Evolutionary conservation across 306 rosid species (phyloP).

Genomic region (Sindora glabra): DNA sequence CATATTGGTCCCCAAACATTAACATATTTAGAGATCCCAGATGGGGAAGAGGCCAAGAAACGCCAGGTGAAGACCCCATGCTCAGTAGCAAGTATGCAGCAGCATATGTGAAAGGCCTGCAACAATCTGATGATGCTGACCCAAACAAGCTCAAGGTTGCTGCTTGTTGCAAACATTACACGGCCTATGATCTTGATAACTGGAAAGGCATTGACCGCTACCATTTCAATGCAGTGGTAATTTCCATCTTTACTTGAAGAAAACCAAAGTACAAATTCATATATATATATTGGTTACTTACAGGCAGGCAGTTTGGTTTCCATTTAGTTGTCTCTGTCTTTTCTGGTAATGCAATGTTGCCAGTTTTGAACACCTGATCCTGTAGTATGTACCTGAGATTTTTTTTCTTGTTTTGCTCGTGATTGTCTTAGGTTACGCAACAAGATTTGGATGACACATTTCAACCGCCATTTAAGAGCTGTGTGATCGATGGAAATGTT

Average conservation of each 20-base stretch:
- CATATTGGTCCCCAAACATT: constrained; percentile 91
- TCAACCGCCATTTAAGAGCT: constrained; percentile 94
- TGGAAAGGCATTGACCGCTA: constrained; percentile 81
- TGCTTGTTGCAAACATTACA: constrained; percentile 95
- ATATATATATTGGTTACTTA: too few species aligned
- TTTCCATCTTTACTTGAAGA: background rate
- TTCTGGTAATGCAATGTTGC: too few species aligned
- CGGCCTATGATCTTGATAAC: constrained; percentile 86
- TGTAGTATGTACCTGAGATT: too few species aligned
- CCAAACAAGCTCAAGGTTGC: constrained; percentile 79
- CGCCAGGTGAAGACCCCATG: constrained; percentile 94
- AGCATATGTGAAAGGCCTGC: constrained; percentile 71
- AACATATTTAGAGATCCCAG: constrained; percentile 97
- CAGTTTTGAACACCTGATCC: too few species aligned
- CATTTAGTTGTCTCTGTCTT: too few species aligned
- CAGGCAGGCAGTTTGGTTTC: too few species aligned
- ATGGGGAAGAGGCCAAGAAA: constrained; percentile 98
- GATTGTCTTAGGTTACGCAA: constrained; percentile 47
- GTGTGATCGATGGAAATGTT: constrained; percentile 94
- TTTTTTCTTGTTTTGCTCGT: background rate
- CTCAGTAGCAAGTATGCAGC: constrained; percentile 73
- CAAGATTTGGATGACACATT: constrained; percentile 94
- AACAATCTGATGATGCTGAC: constrained; percentile 54
- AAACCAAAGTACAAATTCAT: background rate
- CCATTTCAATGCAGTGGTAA: constrained; percentile 83